Evolutionary conservation across 2,329 filamentous ascomycete genomes (phyloP), one percentile per base, ranked within the genome.

Genomic region (Grosmannia serpens): DNA sequence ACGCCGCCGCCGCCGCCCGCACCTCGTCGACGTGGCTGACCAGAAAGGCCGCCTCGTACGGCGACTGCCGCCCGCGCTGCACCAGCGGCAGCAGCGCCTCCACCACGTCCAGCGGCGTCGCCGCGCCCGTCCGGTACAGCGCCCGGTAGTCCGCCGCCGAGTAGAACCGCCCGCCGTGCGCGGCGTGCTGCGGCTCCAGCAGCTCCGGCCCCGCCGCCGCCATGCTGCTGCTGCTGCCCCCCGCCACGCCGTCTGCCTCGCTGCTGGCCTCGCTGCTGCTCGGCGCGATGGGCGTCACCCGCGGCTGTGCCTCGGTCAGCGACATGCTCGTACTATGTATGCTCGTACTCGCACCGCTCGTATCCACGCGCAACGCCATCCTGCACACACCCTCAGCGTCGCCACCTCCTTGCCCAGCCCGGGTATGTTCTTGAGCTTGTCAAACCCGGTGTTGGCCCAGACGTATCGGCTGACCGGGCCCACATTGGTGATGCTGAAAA

Each of bases 61-160:
- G 69, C 1, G 79, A 75, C 13, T 70, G 69, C 15, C 74, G 69
- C 64, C 85, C 82, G 61, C 83, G 79, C 29, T 81, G 79, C 62
- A 91, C 86, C 47, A 92, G 73, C 1, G 86, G 84, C 2, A 95
- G 75, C 20, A 96, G 75, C 1, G 81, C 79, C 69, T 91, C 82
- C 15, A 79, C 80, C 1, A 96, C 87, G 62, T 85, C 81, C 0
- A 82, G 76, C 0, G 91, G 91, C 0, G 89, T 94, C 59, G 86
- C 68, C 60, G 79, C 74, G 55, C 88, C 87, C 6, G 82, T 82
- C 62, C 78, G 79, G 73, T 91, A 95, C 47, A 88, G 80, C 56
- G 81, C 79, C 68, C 90, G 85, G 68, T 91, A 96, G 72, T 96
- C 89, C 15, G 81, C 78, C 27, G 84, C 81, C 4, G 87, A 87